Evolutionary conservation across 768 basidiomycete species (phyloP), one percentile per base, ranked within the genome.

Genomic region (Boletales sp.): DNA sequence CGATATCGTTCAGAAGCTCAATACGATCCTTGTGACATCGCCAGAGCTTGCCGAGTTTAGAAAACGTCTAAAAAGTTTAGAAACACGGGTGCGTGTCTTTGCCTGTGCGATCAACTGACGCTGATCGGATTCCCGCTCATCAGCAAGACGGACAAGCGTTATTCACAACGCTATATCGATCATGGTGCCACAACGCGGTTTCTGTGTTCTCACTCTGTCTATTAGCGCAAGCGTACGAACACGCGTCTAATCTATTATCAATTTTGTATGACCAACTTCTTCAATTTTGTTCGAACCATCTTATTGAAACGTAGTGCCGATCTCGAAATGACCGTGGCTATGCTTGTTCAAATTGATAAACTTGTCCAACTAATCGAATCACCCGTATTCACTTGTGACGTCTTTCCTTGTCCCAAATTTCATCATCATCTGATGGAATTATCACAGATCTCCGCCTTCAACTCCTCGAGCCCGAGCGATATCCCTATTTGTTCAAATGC

Each of bases 171-270:
- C 73, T 99, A 4, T 99, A 99, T 61, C 80, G 92, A 17, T 98
- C 94, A 17, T 99, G 96, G 96, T 98, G 94, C 65, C 96, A 99
- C 60, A 97, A 97, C 62, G 90, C 95, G 2, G 94, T 98, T 38
- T 87, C 96, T 0, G 93, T 93, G 1, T 96, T 99, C 64, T 93
- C 96, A 1, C 77, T 99, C 7, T 99, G 96, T 67, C 77, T 99
- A 28, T 77, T 99, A 21, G 96, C 96, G 6, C 96, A 99, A 66
- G 95, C 96, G 3, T 99, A 99, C 58, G 96, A 99, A 66, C 96
- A 99, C 68, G 96, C 95, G 2, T 95, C 93, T 18, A 97, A 94
- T 66, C 78, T 99, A 4, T 75, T 99, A 15, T 86, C 91, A 54
- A 98, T 96, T 52, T 97, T 99, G 95, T 94, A 64, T 51, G 84